These are phyloP conservation scores for Coccomyxa sp. DNA, from an alignment of 139 green algal genomes.

Conservation along the genomic window DNA sequence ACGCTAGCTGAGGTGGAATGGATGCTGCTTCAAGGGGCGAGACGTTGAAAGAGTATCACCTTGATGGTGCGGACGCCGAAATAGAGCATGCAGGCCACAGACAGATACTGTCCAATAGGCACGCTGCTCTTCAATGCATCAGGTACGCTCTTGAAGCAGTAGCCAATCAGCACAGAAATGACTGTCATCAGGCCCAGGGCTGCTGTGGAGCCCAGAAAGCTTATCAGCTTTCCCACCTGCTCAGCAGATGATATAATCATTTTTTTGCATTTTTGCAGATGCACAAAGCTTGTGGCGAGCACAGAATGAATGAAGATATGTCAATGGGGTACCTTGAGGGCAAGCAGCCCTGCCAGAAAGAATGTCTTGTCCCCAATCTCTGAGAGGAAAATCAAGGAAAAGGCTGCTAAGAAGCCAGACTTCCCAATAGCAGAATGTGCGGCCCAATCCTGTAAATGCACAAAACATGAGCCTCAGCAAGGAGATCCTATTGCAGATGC, in stretches of 20 bases:
- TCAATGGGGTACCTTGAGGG: conserved; percentile 65
- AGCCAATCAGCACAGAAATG: conserved; percentile 91
- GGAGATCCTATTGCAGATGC: too few species aligned
- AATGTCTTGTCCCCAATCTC: conserved; percentile 99
- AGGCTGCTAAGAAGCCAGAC: conserved; percentile 89
- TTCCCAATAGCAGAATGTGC: conserved; percentile 54
- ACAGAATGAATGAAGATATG: too few species aligned
- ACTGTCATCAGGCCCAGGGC: conserved; percentile 84
- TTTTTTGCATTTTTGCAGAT: not conserved
- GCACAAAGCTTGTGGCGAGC: not conserved
- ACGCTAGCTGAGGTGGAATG: too few species aligned
- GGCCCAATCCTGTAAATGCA: conserved; percentile 23
- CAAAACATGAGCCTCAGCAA: too few species aligned
- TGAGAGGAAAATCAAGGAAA: conserved; percentile 92
- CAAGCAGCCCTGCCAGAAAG: conserved; percentile 97
- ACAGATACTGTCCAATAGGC: conserved; percentile 76
- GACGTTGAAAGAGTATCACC: too few species aligned
- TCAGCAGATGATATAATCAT: not conserved
- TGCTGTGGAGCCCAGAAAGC: conserved; percentile 56
- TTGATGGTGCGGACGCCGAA: conserved; percentile 85
- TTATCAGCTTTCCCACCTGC: conserved; percentile 58
- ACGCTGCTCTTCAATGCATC: conserved; percentile 71
- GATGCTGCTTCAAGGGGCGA: too few species aligned
- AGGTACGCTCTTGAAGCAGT: conserved; percentile 71
- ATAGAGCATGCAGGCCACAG: conserved; percentile 82